Evolutionary conservation across 371 early-diverging fungal genomes (phyloP).

Genomic region (Mortierella sp.): DNA sequence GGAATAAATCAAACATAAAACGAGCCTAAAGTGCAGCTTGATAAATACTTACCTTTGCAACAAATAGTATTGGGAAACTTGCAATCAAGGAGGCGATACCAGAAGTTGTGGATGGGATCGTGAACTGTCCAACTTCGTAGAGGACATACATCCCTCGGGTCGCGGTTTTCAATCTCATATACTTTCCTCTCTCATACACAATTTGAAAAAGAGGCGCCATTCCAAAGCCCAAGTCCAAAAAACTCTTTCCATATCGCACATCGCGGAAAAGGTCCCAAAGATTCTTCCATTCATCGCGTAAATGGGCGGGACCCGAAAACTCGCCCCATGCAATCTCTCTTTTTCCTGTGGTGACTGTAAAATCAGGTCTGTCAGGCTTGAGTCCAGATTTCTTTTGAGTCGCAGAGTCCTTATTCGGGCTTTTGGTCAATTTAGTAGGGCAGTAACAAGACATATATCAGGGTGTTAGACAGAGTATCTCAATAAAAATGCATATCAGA

Average conservation of each 20-base stretch:
- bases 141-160: constrained; percentile 18
- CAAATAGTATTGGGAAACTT: constrained; percentile 14
- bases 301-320: constrained; percentile 16
- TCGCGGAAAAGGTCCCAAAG: constrained; percentile 13
- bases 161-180: constrained; percentile 12
- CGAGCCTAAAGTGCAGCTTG: constrained; percentile 6
- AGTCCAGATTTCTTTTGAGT: constrained; percentile 16
- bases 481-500: background rate
- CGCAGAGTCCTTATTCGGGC: constrained; percentile 12
- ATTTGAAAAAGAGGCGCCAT: constrained; percentile 26
- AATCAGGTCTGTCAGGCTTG: constrained; percentile 18
- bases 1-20: constrained; percentile 2
- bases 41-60: constrained; percentile 20
- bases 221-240: constrained; percentile 11
- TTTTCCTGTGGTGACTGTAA: constrained; percentile 14
- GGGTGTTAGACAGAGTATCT: constrained; percentile 3
- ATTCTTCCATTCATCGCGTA: constrained; percentile 18
- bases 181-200: constrained; percentile 12
- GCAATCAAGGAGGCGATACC: constrained; percentile 12
- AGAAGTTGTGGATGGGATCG: constrained; percentile 21
- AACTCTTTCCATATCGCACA: constrained; percentile 17
- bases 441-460: constrained; percentile 12
- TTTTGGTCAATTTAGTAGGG: constrained; percentile 7
- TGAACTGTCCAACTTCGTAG: constrained; percentile 16
- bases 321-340: constrained; percentile 21